Base-by-base conservation (phyloP, 805 yeast species). In the Metschnikowia koreensis region DNA sequence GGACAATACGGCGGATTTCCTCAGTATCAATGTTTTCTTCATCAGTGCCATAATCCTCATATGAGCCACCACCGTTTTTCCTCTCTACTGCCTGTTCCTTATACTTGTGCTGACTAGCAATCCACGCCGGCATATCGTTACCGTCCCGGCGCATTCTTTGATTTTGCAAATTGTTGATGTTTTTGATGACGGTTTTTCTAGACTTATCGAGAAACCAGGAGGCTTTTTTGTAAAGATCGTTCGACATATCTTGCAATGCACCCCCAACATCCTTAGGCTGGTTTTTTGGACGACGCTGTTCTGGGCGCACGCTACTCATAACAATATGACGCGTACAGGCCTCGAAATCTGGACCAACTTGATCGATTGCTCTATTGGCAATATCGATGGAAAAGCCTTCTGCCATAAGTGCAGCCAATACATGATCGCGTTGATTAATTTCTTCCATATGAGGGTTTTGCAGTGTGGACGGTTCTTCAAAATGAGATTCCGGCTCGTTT, bases 301-400 rank as follows among this genome's bases (percentile, higher is more conserved):
- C 47, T 11, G 51, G 34, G 6, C 42, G 41, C 7, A 49, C 52
- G 31, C 53, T 51, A 38, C 75, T 75, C 42, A 71, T 75, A 87
- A 89, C 84, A 36, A 89, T 72, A 56, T 69, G 79, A 46, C 82
- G 81, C 17, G 88, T 86, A 31, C 96, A 91, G 26, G 72, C 76
- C 51, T 84, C 81, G 8, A 88, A 71, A 57, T 86, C 81, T 6
- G 76, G 63, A 0, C 91, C 89, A 0, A 84, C 81, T 43, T 73
- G 68, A 7, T 68, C 75, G 37, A 89, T 72, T 0, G 96, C 96
- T 2, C 69, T 67, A 27, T 74, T 77, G 5, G 94, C 83, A 47
- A 75, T 80, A 1, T 81, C 83, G 0, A 79, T 70, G 1, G 85
- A 67, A 60, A 89, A 89, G 2, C 96, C 96, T 82, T 89, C 89